Percentiles rank a stretch among this genome's conserved stretches.
Evolutionary conservation across 306 rosid genomes (phyloP).

Genomic region (Inga oerstediana): DNA sequence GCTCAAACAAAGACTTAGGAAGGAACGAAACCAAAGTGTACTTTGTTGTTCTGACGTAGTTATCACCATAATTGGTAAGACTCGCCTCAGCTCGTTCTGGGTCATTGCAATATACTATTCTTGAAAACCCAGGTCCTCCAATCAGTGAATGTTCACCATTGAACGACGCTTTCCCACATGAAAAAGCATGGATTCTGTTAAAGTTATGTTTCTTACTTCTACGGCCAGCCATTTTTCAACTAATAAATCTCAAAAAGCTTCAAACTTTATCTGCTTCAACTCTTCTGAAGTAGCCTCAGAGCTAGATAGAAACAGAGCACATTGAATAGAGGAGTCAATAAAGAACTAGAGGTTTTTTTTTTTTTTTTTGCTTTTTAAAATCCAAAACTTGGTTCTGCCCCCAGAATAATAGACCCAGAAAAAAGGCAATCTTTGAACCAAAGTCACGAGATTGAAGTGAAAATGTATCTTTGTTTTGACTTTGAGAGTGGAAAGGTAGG

Average conservation of each 20-base stretch:
- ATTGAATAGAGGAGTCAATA: background rate
- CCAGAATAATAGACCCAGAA: constrained; percentile 31
- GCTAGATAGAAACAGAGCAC: background rate
- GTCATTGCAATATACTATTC: constrained; percentile 77
- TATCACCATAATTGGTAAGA: constrained; percentile 54
- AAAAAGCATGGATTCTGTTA: constrained; percentile 79
- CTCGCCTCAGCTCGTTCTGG: constrained; percentile 59
- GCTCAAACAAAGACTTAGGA: constrained; percentile 92
- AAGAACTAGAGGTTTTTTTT: background rate
- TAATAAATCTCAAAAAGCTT: background rate
- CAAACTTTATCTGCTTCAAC: constrained; percentile 1
- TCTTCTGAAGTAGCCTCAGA: background rate
- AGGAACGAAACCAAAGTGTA: constrained; percentile 81
- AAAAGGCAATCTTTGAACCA: background rate
- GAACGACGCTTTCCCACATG: constrained; percentile 71
- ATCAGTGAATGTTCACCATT: constrained; percentile 74
- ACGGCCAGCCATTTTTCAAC: constrained; percentile 54
- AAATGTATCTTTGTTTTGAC: background rate
- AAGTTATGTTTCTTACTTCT: constrained; percentile 71
- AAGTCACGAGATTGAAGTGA: background rate
- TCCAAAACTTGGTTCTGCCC: constrained; percentile 7
- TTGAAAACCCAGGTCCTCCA: constrained; percentile 97
- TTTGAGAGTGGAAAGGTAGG: constrained; percentile 29
- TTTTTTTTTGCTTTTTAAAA: background rate
- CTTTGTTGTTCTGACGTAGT: constrained; percentile 85